These are phyloP conservation scores for Cryptococcus hybrid DNA, from an alignment of 1,284 basidiomycete species.

Conservation along the genomic window DNA sequence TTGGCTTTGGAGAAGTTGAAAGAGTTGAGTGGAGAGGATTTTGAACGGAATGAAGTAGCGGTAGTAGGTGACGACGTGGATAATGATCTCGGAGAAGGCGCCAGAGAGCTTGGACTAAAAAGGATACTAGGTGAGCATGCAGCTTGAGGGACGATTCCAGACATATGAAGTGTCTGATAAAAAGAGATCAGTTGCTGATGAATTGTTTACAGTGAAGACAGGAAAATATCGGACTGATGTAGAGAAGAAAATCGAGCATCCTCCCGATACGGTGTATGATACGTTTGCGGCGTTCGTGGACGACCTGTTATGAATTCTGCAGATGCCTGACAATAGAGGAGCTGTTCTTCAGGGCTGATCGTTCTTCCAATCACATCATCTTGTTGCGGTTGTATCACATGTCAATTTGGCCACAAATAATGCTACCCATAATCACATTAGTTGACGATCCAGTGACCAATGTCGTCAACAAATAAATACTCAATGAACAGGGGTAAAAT, in stretches of 20 bases:
- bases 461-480: too few relatives aligned
- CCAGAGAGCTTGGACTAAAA: conserved; percentile 60
- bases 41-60: conserved; percentile 49
- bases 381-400: too few relatives aligned
- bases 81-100: conserved; percentile 65
- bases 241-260: conserved; percentile 26
- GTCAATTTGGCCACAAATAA: too few relatives aligned
- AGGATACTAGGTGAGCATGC: conserved; percentile 59
- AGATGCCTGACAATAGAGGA: too few relatives aligned
- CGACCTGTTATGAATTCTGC: conserved; percentile 32
- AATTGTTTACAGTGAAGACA: conserved; percentile 25
- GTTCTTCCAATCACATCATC: too few relatives aligned
- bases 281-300: conserved; percentile 61
- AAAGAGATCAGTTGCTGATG: too few relatives aligned
- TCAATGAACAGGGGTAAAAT: too few relatives aligned
- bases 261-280: conserved; percentile 58
- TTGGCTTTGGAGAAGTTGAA: conserved; percentile 57
- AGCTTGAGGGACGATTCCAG: not conserved
- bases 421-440: too few relatives aligned
- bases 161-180: too few relatives aligned
- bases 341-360: too few relatives aligned
- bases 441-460: too few relatives aligned
- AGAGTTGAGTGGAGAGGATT: conserved; percentile 13
- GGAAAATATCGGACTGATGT: conserved; percentile 37
- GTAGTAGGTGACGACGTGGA: conserved; percentile 67